These are phyloP conservation scores for Boletus speciosus DNA, from an alignment of 768 basidiomycete species.

Conservation along the genomic window DNA sequence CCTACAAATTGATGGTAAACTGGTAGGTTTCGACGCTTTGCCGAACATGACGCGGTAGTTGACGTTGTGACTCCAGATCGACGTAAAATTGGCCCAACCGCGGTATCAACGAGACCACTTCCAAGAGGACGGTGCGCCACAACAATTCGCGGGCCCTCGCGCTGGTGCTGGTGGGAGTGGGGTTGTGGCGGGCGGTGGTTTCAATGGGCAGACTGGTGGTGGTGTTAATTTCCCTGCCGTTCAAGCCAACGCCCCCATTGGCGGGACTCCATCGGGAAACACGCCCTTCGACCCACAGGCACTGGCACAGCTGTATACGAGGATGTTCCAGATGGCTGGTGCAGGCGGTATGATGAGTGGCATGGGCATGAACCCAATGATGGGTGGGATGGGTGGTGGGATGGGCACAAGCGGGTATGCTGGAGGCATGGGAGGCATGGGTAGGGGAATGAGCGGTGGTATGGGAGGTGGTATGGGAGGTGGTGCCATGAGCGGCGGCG, in stretches of 20 bases:
- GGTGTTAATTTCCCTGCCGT: conserved; percentile 34
- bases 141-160: conserved; percentile 14
- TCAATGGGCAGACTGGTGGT: conserved; percentile 33
- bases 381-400: conserved; percentile 25
- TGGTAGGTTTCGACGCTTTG: conserved; percentile 51
- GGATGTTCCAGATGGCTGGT: conserved; percentile 87
- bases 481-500: conserved; percentile 34
- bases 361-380: conserved; percentile 40
- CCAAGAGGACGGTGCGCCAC: conserved; percentile 41
- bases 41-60: neutral
- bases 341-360: conserved; percentile 44
- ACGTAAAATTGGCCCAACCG: conserved; percentile 95
- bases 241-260: conserved; percentile 22
- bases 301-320: conserved; percentile 88
- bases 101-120: conserved; percentile 72
- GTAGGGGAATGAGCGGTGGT: conserved; percentile 34
- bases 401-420: conserved; percentile 34
- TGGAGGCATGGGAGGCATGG: conserved; percentile 38
- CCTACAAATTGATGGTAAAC: conserved; percentile 90
- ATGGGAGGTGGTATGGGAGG: conserved; percentile 43
- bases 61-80: conserved; percentile 57
- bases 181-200: conserved; percentile 19
- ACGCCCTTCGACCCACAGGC: conserved; percentile 89
- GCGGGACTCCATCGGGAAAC: conserved; percentile 39
- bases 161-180: conserved; percentile 5